Percentiles rank a stretch among this genome's conserved stretches.
These are phyloP conservation scores for Petasospora fabianii DNA, from an alignment of 1,139 yeast genomes.

Conservation along the genomic window DNA sequence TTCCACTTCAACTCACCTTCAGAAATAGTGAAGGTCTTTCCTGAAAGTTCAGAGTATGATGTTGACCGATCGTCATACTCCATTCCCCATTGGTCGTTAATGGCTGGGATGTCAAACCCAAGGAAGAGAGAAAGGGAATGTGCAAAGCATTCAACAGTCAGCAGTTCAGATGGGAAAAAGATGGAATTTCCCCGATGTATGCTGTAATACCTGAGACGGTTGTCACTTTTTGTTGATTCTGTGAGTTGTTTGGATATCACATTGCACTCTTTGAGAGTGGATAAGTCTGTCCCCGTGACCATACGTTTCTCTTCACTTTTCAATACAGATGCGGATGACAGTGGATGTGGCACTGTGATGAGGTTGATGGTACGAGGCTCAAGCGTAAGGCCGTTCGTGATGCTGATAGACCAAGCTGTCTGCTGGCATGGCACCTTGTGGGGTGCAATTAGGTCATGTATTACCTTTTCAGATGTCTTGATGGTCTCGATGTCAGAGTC, in stretches of 20 bases:
- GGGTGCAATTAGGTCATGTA: conserved; percentile 9
- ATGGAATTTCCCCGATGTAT: conserved; percentile 1
- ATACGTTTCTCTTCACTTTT: conserved; percentile 11
- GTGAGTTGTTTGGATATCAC: conserved; percentile 6
- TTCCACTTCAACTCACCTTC: conserved; percentile 19
- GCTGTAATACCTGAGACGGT: conserved; percentile 1
- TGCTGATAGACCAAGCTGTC: conserved; percentile 2
- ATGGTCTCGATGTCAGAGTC: conserved; percentile 10
- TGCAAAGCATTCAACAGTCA: conserved; percentile 8
- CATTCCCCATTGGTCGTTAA: conserved; percentile 9
- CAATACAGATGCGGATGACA: conserved; percentile 13
- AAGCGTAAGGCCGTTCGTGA: conserved; percentile 6
- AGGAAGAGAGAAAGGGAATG: conserved; percentile 13
- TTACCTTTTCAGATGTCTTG: conserved; percentile 2
- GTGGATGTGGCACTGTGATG: conserved; percentile 19
- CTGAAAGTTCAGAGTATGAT: conserved; percentile 9
- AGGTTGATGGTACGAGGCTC: conserved; percentile 9
- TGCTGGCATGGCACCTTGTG: conserved; percentile 4
- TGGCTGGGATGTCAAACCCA: conserved; percentile 16
- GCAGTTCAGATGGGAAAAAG: conserved; percentile 17
- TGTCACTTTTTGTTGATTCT: not conserved
- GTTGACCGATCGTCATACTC: conserved; percentile 14
- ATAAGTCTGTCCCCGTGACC: conserved; percentile 13
- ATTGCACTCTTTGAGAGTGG: conserved; percentile 4
- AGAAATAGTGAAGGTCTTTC: conserved; percentile 9